Evolutionary conservation across 495 filamentous ascomycete species (phyloP).

Genomic region (Schizothecium vesticola): DNA sequence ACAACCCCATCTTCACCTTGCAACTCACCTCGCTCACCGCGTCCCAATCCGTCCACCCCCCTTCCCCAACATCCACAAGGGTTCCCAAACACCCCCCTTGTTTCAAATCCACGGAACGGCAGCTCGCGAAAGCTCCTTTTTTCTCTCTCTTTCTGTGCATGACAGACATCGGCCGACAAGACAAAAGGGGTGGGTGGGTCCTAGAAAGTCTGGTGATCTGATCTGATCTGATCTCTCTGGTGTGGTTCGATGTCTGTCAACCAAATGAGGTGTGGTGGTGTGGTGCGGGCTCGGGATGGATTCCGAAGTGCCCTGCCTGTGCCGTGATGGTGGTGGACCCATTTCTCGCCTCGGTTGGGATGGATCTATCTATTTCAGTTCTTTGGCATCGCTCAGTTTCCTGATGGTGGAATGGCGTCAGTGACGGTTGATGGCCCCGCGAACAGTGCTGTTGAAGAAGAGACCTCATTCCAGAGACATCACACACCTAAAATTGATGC

Average conservation of each 20-base stretch:
- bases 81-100: neutral
- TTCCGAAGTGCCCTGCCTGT: neutral
- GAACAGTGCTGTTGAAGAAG: neutral
- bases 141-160: neutral
- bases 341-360: neutral
- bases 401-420: neutral
- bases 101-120: neutral
- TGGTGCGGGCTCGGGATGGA: neutral
- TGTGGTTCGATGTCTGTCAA: neutral
- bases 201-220: neutral
- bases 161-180: neutral
- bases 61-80: neutral
- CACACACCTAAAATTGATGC: neutral
- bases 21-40: neutral
- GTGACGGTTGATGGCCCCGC: too few species aligned
- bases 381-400: neutral
- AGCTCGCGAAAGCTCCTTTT: neutral
- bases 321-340: neutral
- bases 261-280: neutral
- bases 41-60: neutral
- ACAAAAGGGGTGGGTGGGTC: neutral
- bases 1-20: neutral
- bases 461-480: neutral
- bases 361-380: neutral
- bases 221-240: neutral